Evolutionary conservation across 2,329 filamentous ascomycete species (phyloP), one percentile per base, ranked within the genome.

Genomic region (Polytolypa hystricis): DNA sequence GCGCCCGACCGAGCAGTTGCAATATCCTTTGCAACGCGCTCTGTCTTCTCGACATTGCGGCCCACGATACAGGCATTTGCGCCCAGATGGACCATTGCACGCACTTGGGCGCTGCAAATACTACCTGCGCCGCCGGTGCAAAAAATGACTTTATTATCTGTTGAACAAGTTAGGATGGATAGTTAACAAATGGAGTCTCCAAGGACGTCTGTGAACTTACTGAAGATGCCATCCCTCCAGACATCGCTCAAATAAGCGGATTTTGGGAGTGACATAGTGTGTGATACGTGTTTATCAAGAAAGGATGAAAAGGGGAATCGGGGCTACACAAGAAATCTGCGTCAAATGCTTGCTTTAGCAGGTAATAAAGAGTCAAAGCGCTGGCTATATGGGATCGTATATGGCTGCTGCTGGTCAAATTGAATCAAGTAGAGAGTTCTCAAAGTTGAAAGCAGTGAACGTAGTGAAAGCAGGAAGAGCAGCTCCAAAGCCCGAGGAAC

Each of bases 21-120:
- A 48, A 98, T 89, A 49, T 91, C 84, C 44, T 72, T 73, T 4
- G 91, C 91, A 50, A 77, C 80, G 2, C 64, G 62, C 57, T 91
- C 81, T 0, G 89, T 96, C 69, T 95, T 95, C 49, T 84, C 77
- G 30, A 80, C 74, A 57, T 84, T 94, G 48, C 91, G 81, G 27
- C 91, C 91, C 39, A 96, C 74, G 53, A 98, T 96, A 61, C 84
- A 93, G 33, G 91, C 91, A 51, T 96, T 81, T 30, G 86, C 89
- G 36, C 91, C 91, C 5, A 98, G 77, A 44, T 87, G 74, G 16
- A 98, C 86, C 41, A 98, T 69, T 3, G 91, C 91, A 46, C 86
- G 76, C 20, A 93, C 91, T 66, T 96, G 91, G 38, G 84, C 86
- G 50, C 82, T 91, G 67, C 91, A 95, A 54, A 98, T 96, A 17